Base-by-base conservation (phyloP, 495 filamentous ascomycete genomes). In the Aspergillus cavernicola region DNA sequence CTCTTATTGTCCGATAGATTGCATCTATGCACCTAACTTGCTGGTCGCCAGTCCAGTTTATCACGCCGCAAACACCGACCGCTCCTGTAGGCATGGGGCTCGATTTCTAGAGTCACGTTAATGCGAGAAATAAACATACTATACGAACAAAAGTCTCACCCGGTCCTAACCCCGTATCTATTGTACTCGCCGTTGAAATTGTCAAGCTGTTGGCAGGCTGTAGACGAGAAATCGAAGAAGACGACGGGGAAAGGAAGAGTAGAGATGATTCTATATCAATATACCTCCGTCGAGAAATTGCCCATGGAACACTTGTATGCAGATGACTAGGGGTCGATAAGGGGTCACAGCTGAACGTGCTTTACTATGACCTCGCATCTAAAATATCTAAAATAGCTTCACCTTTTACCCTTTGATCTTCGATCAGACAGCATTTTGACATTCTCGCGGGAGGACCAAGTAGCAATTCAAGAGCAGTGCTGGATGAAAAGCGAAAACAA, bases 41-140 rank as follows among this genome's bases (percentile, higher is more conserved):
- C 47, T 76, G 59, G 23, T 60, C 52, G 23, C 52, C 54, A 38
- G 60, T 50, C 67, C 12, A 57, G 43, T 23, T 57, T 55, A 55
- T 75, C 70, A 43, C 57, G 58, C 38, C 55, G 58, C 45, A 76
- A 66, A 71, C 72, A 76, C 31, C 68, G 68, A 29, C 72, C 69
- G 54, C 60, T 63, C 6, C 71, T 74, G 53, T 73, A 76, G 47
- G 45, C 28, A 54, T 70, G 47, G 50, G 70, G 69, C 46, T 75
- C 57, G 40, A 68, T 35, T 18, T 33, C 61, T 67, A 48, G n/a
- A n/a, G 32, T 49, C 22, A 49, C 33, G 13, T 49, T 33, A 49
- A 16, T 13, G 26, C 10, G 12, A 33, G 28, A 10, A 36, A 2
- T 19, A 23, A 46, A 10, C 7, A 18, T 33, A 15, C 16, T 2